Conservation (phyloP, 768 basidiomycete genomes). For the Neoboletus subvelutipes region DNA sequence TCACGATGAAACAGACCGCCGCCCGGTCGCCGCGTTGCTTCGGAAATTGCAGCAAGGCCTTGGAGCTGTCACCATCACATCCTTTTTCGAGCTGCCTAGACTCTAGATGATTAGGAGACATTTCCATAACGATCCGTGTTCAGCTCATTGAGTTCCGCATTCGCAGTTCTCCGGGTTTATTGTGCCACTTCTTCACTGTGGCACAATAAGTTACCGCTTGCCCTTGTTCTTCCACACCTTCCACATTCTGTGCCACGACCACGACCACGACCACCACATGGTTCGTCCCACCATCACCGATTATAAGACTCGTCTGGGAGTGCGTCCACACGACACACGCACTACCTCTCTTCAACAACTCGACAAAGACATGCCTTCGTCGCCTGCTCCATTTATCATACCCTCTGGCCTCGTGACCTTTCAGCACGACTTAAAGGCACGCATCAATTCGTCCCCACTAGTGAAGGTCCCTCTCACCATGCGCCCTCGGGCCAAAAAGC, state of each 20-base stretch:
- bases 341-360: constrained; percentile 18
- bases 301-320: constrained; percentile 21
- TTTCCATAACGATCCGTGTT: constrained; percentile 17
- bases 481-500: constrained; percentile 30
- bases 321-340: constrained; percentile 12
- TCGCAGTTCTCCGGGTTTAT: constrained; percentile 8
- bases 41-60: constrained; percentile 25
- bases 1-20: constrained; percentile 27
- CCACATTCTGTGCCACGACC: constrained; percentile 21
- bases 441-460: constrained; percentile 24
- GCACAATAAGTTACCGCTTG: constrained; percentile 16
- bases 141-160: constrained; percentile 10
- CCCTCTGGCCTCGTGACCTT: constrained; percentile 29
- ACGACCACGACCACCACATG: constrained; percentile 19
- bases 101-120: constrained; percentile 7
- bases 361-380: constrained; percentile 23
- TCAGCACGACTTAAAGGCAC: constrained; percentile 31
- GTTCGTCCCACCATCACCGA: constrained; percentile 12
- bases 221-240: constrained; percentile 6
- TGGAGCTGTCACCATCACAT: constrained; percentile 20
- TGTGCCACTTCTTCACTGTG: constrained; percentile 14
- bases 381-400: constrained; percentile 29
- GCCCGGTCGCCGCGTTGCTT: constrained; percentile 19
- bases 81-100: constrained; percentile 21
- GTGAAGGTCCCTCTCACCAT: constrained; percentile 29